Conservation (phyloP, 2,329 filamentous ascomycete species). For the Sarocladium oryzae region DNA sequence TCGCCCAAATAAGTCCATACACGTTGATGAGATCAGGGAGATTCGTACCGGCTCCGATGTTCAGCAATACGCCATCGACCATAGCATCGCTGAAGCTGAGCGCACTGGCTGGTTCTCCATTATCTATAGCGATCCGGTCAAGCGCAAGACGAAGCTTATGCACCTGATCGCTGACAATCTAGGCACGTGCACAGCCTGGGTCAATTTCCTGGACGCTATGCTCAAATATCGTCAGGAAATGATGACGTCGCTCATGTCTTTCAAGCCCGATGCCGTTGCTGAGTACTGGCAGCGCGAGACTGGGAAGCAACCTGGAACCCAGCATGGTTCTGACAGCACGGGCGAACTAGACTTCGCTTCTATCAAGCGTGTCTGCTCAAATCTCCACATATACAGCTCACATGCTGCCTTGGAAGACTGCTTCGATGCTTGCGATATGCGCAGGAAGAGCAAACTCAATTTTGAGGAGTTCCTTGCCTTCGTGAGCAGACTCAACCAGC, state of each 20-base stretch:
- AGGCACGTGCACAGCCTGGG: constrained; percentile 72
- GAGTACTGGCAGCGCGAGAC: constrained; percentile 85
- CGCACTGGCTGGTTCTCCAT: constrained; percentile 83
- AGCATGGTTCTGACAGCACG: constrained; percentile 45
- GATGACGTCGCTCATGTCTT: constrained; percentile 83
- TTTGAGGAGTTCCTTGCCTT: constrained; percentile 81
- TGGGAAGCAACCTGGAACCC: constrained; percentile 56
- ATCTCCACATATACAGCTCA: constrained; percentile 86
- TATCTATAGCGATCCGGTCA: constrained; percentile 73
- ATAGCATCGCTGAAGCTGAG: constrained; percentile 58
- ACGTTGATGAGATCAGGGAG: constrained; percentile 92
- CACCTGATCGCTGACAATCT: constrained; percentile 77
- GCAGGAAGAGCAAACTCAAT: constrained; percentile 59
- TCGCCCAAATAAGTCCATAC: constrained; percentile 75
- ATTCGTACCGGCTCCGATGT: constrained; percentile 80
- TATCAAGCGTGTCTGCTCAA: constrained; percentile 78
- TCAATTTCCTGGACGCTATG: constrained; percentile 73
- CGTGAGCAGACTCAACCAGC: constrained; percentile 72
- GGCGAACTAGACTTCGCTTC: constrained; percentile 71
- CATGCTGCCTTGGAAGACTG: constrained; percentile 64
- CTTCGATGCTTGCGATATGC: constrained; percentile 67
- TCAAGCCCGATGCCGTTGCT: constrained; percentile 73
- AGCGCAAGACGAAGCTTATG: constrained; percentile 71
- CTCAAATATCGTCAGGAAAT: constrained; percentile 80
- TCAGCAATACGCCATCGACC: constrained; percentile 82